Conservation (phyloP, 768 basidiomycete species). For the Leccinum boreale region DNA sequence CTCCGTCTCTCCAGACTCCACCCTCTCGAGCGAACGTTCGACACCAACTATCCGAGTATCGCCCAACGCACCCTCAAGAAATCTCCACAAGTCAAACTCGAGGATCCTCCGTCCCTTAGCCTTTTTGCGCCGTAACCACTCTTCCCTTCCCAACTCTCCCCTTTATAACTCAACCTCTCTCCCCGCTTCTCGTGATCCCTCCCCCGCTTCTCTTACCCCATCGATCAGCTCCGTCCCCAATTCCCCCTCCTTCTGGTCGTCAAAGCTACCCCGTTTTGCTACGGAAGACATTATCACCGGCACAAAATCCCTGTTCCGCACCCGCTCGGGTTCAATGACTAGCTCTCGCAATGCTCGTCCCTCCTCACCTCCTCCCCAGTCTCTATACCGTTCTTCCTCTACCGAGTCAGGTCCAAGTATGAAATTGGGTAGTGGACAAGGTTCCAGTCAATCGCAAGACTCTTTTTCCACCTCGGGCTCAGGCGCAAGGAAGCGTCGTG, state of each 20-base stretch:
- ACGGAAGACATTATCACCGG: conserved; percentile 32
- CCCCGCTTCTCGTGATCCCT: conserved; percentile 10
- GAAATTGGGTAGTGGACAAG: not conserved
- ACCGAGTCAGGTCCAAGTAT: conserved; percentile 10
- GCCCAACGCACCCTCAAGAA: not conserved
- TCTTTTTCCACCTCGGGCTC: not conserved
- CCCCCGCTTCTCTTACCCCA: conserved; percentile 11
- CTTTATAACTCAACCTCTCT: conserved; percentile 10
- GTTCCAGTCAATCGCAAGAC: not conserved
- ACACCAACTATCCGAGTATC: conserved; percentile 21
- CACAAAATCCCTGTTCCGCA: conserved; percentile 29
- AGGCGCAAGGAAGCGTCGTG: conserved; percentile 14
- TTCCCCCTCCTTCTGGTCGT: conserved; percentile 9
- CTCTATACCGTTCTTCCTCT: conserved; percentile 20
- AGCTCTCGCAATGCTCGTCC: not conserved
- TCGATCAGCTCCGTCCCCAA: conserved; percentile 13
- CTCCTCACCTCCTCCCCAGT: conserved; percentile 16
- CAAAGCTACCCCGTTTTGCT: conserved; percentile 18
- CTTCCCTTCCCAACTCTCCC: conserved; percentile 12
- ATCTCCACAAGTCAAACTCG: conserved; percentile 7
- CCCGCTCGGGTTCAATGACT: conserved; percentile 17
- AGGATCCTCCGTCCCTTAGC: conserved; percentile 22
- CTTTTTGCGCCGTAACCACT: conserved; percentile 17
- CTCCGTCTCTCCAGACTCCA: conserved; percentile 17
- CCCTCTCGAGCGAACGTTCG: conserved; percentile 18